Conservation (phyloP, 768 basidiomycete species). For the Trametes cubensis region DNA sequence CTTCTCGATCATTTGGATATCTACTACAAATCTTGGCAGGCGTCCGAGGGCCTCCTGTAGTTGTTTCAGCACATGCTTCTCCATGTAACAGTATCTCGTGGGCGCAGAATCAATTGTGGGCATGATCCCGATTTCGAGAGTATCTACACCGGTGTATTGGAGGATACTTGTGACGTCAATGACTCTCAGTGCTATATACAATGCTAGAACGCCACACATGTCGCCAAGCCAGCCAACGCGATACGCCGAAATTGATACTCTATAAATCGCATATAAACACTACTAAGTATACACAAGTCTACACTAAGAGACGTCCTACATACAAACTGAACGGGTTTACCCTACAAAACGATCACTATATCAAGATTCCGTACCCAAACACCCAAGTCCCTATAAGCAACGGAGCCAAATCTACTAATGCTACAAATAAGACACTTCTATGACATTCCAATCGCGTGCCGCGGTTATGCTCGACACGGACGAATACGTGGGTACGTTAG, state of each 20-base stretch:
- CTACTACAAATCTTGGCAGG: constrained; percentile 44
- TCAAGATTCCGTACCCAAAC: neutral
- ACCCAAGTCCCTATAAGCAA: neutral
- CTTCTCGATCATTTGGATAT: constrained; percentile 46
- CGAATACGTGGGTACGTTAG: too few relatives aligned
- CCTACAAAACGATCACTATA: constrained; percentile 13
- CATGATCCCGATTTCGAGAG: too few relatives aligned
- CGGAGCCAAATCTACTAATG: neutral
- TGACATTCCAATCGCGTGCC: neutral
- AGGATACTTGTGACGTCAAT: too few relatives aligned
- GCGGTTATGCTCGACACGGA: too few relatives aligned
- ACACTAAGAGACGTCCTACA: neutral
- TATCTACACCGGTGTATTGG: too few relatives aligned
- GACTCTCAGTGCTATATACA: too few relatives aligned
- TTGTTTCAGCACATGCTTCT: too few relatives aligned
- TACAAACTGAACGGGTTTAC: constrained; percentile 6
- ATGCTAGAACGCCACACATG: too few relatives aligned
- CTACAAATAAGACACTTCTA: neutral
- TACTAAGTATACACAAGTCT: neutral
- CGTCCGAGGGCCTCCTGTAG: constrained; percentile 23
- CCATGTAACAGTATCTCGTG: neutral
- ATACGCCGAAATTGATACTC: neutral
- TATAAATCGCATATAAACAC: neutral
- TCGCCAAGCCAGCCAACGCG: neutral
- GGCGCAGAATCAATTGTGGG: too few relatives aligned